Conservation (phyloP, 2,329 filamentous ascomycete genomes). For the Microascus cirrosus region DNA sequence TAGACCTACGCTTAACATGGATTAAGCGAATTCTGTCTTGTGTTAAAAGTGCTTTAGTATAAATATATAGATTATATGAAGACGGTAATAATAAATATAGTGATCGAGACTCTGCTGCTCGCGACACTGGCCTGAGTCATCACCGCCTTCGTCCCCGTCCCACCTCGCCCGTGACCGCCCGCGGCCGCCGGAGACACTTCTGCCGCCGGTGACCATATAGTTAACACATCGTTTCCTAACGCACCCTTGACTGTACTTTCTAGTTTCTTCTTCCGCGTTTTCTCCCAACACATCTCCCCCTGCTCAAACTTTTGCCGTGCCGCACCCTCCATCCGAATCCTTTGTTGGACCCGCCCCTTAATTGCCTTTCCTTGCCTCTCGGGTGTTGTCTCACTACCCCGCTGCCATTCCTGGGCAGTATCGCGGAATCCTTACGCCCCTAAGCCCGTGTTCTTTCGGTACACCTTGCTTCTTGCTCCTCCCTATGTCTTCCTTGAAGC, state of each 20-base stretch:
- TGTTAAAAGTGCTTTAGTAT: too few relatives aligned
- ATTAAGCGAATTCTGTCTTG: too few relatives aligned
- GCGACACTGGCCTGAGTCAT: neutral
- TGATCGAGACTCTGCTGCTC: neutral
- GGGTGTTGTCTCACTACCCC: neutral
- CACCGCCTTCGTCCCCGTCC: neutral
- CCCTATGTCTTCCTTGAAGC: neutral
- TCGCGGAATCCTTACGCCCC: neutral
- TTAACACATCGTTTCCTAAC: neutral
- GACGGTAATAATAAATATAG: neutral
- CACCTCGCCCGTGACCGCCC: neutral
- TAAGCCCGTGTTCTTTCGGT: neutral
- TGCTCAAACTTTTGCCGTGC: neutral
- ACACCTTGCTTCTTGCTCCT: neutral
- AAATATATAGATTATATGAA: too few relatives aligned
- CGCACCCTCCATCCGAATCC: too few relatives aligned
- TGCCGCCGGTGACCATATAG: neutral
- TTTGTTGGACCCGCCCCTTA: too few relatives aligned
- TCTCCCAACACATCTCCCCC: neutral
- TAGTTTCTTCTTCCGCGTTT: neutral
- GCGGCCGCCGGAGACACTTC: neutral
- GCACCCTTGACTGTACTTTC: neutral
- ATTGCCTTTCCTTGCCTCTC: too few relatives aligned
- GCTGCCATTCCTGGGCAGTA: neutral
- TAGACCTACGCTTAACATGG: too few relatives aligned